These are phyloP conservation scores for Coprinellus micaceus DNA, from an alignment of 768 basidiomycete species.

Conservation along the genomic window DNA sequence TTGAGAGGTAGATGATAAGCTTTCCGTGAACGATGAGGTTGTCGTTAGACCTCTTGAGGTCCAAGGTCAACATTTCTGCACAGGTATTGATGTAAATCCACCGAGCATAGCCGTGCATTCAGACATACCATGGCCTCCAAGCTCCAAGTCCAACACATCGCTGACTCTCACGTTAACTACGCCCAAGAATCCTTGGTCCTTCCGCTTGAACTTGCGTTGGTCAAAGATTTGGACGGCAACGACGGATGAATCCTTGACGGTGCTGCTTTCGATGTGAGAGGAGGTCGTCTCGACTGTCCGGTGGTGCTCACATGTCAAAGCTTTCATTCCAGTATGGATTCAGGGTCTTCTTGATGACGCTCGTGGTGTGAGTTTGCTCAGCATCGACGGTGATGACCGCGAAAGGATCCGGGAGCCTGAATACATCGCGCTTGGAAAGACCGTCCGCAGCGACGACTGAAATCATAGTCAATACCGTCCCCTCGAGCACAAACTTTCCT, in stretches of 20 bases:
- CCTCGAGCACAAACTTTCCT: neutral
- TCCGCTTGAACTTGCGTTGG: constrained; percentile 97
- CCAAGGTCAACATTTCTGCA: constrained; percentile 92
- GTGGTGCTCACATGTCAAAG: constrained; percentile 81
- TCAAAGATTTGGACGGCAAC: constrained; percentile 98
- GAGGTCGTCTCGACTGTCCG: constrained; percentile 4
- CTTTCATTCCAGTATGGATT: constrained; percentile 98
- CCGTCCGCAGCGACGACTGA: constrained; percentile 94
- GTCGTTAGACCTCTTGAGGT: constrained; percentile 98
- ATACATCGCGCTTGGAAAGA: constrained; percentile 90
- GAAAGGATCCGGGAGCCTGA: constrained; percentile 95
- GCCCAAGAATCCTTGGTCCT: constrained; percentile 96
- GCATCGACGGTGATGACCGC: constrained; percentile 98
- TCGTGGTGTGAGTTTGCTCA: constrained; percentile 95
- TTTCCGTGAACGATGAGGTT: constrained; percentile 97
- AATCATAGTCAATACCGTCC: constrained; percentile 6
- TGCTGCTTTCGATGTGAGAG: constrained; percentile 42
- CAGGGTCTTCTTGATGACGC: constrained; percentile 92
- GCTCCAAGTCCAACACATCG: constrained; percentile 86
- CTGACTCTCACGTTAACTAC: constrained; percentile 94
- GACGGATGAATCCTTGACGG: constrained; percentile 96
- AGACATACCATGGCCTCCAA: constrained; percentile 87
- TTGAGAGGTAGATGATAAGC: constrained; percentile 93
- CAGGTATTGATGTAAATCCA: constrained; percentile 10
- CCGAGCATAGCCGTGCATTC: too few species aligned